Evolutionary conservation across 2,329 filamentous ascomycete species (phyloP).

Genomic region (Cadophora sp.): DNA sequence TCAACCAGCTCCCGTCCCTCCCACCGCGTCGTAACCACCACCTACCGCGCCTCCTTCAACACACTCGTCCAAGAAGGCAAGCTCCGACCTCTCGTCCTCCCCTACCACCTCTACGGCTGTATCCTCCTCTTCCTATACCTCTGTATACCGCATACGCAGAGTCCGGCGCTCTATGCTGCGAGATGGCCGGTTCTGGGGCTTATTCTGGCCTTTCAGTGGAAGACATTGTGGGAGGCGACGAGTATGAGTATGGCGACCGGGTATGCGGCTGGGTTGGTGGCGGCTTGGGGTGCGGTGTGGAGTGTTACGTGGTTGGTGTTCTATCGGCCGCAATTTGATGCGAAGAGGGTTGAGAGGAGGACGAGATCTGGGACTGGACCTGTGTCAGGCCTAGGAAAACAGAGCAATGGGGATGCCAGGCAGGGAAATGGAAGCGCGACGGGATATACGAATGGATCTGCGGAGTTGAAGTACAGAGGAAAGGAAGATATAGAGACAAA

Average conservation of each 20-base stretch:
- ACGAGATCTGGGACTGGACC: too few species aligned
- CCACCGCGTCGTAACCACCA: conserved; percentile 36
- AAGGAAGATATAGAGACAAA: conserved; percentile 3
- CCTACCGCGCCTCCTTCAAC: conserved; percentile 49
- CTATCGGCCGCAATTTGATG: conserved; percentile 62
- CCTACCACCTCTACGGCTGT: conserved; percentile 55
- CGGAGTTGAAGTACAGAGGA: conserved; percentile 6
- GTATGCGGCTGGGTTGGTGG: conserved; percentile 58
- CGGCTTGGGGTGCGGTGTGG: conserved; percentile 58
- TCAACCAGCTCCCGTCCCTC: conserved; percentile 32
- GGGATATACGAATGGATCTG: background rate
- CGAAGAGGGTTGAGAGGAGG: conserved; percentile 52
- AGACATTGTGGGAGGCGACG: conserved; percentile 51
- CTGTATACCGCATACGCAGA: conserved; percentile 58
- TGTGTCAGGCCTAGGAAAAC: too few species aligned
- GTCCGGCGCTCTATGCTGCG: conserved; percentile 57
- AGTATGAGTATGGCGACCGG: conserved; percentile 59
- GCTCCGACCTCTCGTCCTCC: conserved; percentile 57
- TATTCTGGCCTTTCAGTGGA: conserved; percentile 52
- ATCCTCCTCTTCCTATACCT: conserved; percentile 60
- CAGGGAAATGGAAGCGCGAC: conserved; percentile 28
- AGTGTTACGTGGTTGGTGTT: conserved; percentile 58
- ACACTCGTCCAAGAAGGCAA: conserved; percentile 48
- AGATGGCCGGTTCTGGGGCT: conserved; percentile 57
- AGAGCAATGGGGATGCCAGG: conserved; percentile 17